Conservation (phyloP, 495 filamentous ascomycete genomes). For the Hypoxylon fragiforme region DNA sequence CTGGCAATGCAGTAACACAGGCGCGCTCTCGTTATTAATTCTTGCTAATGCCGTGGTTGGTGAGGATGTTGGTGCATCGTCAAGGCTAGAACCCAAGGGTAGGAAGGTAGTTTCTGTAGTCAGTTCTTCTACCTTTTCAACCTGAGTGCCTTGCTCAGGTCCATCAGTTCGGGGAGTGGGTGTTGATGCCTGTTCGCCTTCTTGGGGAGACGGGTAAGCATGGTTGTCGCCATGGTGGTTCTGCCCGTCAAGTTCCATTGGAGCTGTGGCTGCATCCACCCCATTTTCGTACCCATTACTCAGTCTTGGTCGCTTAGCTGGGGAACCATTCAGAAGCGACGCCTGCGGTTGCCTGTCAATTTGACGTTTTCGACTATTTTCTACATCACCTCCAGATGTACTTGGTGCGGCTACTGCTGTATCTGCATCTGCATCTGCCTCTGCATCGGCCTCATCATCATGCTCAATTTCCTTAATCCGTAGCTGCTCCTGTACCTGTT, state of each 20-base stretch:
- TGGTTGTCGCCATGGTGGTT: constrained; percentile 50
- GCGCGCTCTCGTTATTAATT: constrained; percentile 47
- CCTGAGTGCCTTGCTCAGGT: constrained; percentile 71
- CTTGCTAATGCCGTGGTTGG: constrained; percentile 41
- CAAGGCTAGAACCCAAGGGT: constrained; percentile 53
- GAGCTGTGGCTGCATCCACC: constrained; percentile 59
- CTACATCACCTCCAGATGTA: constrained; percentile 42
- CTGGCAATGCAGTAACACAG: constrained; percentile 66
- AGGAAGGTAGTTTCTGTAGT: constrained; percentile 67
- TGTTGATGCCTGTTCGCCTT: constrained; percentile 57
- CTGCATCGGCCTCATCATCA: constrained; percentile 42
- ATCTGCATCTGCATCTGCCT: constrained; percentile 26
- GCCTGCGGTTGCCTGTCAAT: constrained; percentile 49
- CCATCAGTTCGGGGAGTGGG: constrained; percentile 63
- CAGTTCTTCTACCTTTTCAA: constrained; percentile 66
- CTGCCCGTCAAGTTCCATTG: constrained; percentile 61
- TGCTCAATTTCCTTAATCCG: constrained; percentile 37
- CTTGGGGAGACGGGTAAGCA: constrained; percentile 60
- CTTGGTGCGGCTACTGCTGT: constrained; percentile 8
- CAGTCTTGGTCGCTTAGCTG: constrained; percentile 56
- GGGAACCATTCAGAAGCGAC: constrained; percentile 51
- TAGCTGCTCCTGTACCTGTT: constrained; percentile 38
- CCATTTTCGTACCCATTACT: constrained; percentile 67
- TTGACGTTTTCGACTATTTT: constrained; percentile 55
- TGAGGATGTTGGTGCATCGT: constrained; percentile 46